Conservation (phyloP, 768 basidiomycete species). For the Suillus subluteus region DNA sequence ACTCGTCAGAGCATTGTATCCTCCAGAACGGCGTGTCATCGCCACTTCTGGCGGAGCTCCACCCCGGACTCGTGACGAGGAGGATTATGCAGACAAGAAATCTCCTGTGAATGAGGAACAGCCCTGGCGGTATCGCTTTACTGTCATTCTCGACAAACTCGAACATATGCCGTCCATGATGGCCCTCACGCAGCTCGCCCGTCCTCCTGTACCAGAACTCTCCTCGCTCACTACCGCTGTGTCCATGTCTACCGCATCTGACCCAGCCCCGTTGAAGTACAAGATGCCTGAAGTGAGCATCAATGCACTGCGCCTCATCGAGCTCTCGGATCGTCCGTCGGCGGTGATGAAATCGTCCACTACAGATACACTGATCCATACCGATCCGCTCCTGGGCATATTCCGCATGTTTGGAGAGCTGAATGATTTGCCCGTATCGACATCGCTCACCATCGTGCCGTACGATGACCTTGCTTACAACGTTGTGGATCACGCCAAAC, state of each 20-base stretch:
- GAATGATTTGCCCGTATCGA: constrained; percentile 54
- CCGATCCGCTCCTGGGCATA: constrained; percentile 73
- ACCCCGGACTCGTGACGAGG: constrained; percentile 34
- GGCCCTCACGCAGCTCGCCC: constrained; percentile 85
- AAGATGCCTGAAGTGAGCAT: constrained; percentile 44
- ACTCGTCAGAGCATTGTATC: constrained; percentile 67
- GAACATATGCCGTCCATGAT: constrained; percentile 91
- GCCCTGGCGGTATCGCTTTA: constrained; percentile 63
- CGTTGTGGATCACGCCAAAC: constrained; percentile 68
- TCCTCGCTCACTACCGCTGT: constrained; percentile 15
- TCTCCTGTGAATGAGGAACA: constrained; percentile 18
- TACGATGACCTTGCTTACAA: constrained; percentile 73
- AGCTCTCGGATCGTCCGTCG: constrained; percentile 69
- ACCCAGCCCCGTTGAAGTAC: constrained; percentile 3
- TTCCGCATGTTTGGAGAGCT: constrained; percentile 80
- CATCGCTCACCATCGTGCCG: constrained; percentile 74
- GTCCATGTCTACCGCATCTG: constrained; percentile 12
- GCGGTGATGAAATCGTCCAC: constrained; percentile 69
- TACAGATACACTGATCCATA: constrained; percentile 67
- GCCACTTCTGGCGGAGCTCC: constrained; percentile 39
- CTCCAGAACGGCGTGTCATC: constrained; percentile 58
- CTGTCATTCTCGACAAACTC: constrained; percentile 86
- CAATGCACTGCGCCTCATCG: constrained; percentile 85
- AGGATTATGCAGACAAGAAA: constrained; percentile 23
- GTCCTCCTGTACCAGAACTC: constrained; percentile 34